Base-by-base conservation (phyloP, 768 basidiomycete species). In the Trametes elegans region DNA sequence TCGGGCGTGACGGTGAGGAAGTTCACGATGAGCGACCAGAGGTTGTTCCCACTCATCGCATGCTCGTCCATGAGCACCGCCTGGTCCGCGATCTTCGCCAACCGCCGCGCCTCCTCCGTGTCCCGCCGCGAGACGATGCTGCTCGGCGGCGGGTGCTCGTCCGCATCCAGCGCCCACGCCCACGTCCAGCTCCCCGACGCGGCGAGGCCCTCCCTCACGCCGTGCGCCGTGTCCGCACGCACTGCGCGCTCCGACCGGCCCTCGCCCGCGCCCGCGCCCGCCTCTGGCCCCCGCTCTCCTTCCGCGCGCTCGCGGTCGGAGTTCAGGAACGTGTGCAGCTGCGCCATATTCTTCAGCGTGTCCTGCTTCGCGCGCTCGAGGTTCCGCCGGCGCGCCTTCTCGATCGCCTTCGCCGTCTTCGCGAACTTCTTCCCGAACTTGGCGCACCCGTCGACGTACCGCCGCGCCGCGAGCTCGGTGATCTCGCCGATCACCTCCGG, bases 61-160 rank as follows among this genome's bases (percentile, higher is more conserved):
- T 71, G 74, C 54, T 85, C 83, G 6, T 80, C 80, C 63, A 82
- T 82, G 16, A 84, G 61, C 38, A 84, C 73, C 14, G 80, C 76
- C 67, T 81, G 77, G 65, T 92, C 90, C 5, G 90, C 91, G 31
- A 90, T 77, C 46, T 78, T 80, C 23, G 88, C 89, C 35, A 93
- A 73, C 63, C 79, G 74, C 23, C 84, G 74, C 9, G 90, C 91
- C 71, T 93, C 90, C 34, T 76, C 75, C 5, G 92, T 95, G 64
- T 98, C 95, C 49, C 93, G 73, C 53, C 94, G 75, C n/a, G 90
- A 85, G 28, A 90, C 90, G 61, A 98, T 92, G 49, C 93, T 94
- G 63, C 88, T 90, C 3, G 95, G 90, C 4, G 96, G 96, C 3
- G 96, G 96, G 18, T 78, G 76, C 71, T 97, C 94, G 46, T 81